Percentiles rank a stretch among this genome's conserved stretches.
These are phyloP conservation scores for Aspergillus quadrilineatus DNA, from an alignment of 2,329 filamentous ascomycete species.

Conservation along the genomic window DNA sequence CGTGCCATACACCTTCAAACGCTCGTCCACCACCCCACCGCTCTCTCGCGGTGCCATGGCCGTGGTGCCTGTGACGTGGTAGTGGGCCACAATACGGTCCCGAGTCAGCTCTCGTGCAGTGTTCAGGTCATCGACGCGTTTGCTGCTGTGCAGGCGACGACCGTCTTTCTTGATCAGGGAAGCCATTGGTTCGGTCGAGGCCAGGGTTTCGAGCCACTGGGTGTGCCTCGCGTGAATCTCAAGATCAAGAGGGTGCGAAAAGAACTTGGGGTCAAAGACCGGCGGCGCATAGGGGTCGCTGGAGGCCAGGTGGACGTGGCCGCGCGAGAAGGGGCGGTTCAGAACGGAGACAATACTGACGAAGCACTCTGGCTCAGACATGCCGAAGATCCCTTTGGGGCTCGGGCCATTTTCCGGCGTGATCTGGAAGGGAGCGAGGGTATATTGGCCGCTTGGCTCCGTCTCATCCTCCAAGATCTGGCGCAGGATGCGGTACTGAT, in stretches of 20 bases:
- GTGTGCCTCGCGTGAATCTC: slow-evolving; percentile 40
- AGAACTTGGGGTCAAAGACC: slow-evolving; percentile 44
- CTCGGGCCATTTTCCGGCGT: slow-evolving; percentile 12
- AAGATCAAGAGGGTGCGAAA: slow-evolving; percentile 47
- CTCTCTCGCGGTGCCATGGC: slow-evolving; percentile 32
- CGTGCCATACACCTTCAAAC: slow-evolving; percentile 34
- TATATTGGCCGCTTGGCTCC: slow-evolving; percentile 22
- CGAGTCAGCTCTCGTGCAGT: slow-evolving; percentile 15
- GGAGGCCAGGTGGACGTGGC: slow-evolving; percentile 41
- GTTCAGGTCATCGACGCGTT: slow-evolving; percentile 11
- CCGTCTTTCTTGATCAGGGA: slow-evolving; percentile 34
- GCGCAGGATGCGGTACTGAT: slow-evolving; percentile 7
- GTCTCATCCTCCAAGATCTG: slow-evolving; percentile 15
- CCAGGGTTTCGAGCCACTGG: slow-evolving; percentile 34
- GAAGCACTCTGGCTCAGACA: slow-evolving; percentile 17
- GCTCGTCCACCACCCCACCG: slow-evolving; percentile 34
- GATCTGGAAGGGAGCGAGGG: slow-evolving; percentile 24
- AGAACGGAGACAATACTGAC: slow-evolving; percentile 26
- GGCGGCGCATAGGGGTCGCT: slow-evolving; percentile 35
- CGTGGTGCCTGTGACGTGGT: slow-evolving; percentile 21
- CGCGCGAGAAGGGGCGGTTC: slow-evolving; percentile 32
- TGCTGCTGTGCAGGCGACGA: slow-evolving; percentile 18
- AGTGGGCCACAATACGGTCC: background rate
- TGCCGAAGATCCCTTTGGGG: slow-evolving; percentile 14
- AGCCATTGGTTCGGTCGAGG: slow-evolving; percentile 30